Base-by-base conservation (phyloP, 805 yeast species). In the Priceomyces fermenticarens region DNA sequence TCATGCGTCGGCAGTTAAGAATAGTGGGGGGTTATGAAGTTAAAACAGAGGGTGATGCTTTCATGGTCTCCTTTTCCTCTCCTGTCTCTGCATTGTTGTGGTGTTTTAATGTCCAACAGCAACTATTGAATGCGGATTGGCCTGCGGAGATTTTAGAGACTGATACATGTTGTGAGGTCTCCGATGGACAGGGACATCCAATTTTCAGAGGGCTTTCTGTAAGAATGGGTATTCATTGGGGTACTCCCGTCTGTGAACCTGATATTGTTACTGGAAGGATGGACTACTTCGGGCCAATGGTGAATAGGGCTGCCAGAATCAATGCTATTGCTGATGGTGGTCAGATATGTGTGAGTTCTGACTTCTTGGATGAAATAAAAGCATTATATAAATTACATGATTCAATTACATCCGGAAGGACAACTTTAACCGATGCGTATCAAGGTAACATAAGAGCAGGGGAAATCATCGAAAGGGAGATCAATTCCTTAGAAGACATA, bases 281-380 rank as follows among this genome's bases (percentile, higher is more conserved):
- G 99, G 99, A 93, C 65, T 93, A 93, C 63, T 85, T 93, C 53
- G 99, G 99, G 0, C 99, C 99, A 0, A 90, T 93, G 89, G 99
- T 93, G 26, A 93, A 93, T 55, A 75, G 96, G 38, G 88, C 99
- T 1, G 83, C 98, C 1, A 76, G 99, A 54, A 91, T 93, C 17
- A 83, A 90, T 57, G 86, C 96, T 6, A 85, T 88, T 38, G 99
- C 99, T 0, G 96, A 88, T 62, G 99, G 99, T 44, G 99, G 99
- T n/a, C 97, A 91, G 62, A 87, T 91, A 23, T 81, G 96, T 0
- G 75, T 90, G 42, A 85, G 95, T 54, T 74, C 81, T 6, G 97
- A 91, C 60, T 87, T 88, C 54, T 68, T 85, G 50, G 74, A 75
- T 34, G 96, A 87, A 55, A 77, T 88, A 54, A 73, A 73, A 37